These are phyloP conservation scores for Ceratocystiopsis minuta DNA, from an alignment of 2,329 filamentous ascomycete genomes.

Conservation along the genomic window DNA sequence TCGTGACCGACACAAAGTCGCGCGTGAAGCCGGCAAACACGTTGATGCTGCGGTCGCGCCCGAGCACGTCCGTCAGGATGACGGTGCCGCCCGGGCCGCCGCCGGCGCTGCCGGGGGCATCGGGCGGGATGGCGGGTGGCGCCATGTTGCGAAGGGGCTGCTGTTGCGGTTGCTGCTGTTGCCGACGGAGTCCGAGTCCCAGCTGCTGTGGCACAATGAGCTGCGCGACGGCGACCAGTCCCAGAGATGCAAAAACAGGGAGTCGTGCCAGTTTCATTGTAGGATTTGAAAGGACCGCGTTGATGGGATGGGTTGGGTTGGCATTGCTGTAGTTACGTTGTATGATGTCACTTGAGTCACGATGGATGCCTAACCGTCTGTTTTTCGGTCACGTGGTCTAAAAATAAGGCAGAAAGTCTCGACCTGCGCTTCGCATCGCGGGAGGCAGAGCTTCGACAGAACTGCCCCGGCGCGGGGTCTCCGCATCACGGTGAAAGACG, in stretches of 20 bases:
- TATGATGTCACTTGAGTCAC: too few relatives aligned
- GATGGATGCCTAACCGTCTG: too few relatives aligned
- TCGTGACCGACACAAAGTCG: constrained; percentile 50
- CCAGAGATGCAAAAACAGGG: constrained; percentile 6
- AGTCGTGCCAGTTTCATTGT: constrained; percentile 5
- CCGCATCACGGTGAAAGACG: too few relatives aligned
- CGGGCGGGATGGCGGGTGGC: constrained; percentile 8
- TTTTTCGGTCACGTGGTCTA: too few relatives aligned
- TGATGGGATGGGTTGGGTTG: too few relatives aligned
- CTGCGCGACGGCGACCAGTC: constrained; percentile 5
- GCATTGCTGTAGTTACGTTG: too few relatives aligned
- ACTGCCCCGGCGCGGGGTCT: too few relatives aligned
- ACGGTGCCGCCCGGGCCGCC: constrained; percentile 29
- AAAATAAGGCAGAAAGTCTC: too few relatives aligned
- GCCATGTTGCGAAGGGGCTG: constrained; percentile 8
- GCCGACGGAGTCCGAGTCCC: background rate
- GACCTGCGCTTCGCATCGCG: too few relatives aligned
- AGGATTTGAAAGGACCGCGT: background rate
- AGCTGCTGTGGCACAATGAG: constrained; percentile 5
- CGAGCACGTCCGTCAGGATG: constrained; percentile 70
- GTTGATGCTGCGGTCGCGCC: constrained; percentile 59
- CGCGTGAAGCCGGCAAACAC: constrained; percentile 71
- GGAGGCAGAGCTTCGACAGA: too few relatives aligned
- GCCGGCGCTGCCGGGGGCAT: constrained; percentile 5
- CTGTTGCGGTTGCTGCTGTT: background rate